Conservation (phyloP, 1,284 basidiomycete species). For the Peniophora sp. region DNA sequence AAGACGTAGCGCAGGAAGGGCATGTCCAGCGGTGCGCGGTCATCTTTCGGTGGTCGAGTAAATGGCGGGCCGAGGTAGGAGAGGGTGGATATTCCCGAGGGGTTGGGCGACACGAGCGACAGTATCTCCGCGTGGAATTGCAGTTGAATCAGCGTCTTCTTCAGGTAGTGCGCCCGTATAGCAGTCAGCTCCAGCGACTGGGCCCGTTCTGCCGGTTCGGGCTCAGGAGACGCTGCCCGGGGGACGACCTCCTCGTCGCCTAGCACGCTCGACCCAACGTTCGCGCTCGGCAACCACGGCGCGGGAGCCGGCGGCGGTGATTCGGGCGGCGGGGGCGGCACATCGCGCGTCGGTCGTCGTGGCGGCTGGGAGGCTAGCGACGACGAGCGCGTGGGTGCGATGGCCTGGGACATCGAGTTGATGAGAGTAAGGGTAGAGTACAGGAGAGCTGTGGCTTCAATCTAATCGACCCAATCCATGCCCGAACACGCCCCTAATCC, state of each 20-base stretch:
- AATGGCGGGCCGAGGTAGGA: slow-evolving; percentile 87
- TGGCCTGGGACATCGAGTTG: too few species aligned
- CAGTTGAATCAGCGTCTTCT: slow-evolving; percentile 87
- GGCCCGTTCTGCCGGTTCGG: neutral
- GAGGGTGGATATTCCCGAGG: slow-evolving; percentile 61
- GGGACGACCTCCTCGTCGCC: neutral
- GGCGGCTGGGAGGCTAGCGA: too few species aligned
- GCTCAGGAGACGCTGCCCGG: neutral
- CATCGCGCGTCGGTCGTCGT: too few species aligned
- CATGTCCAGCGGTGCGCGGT: slow-evolving; percentile 55
- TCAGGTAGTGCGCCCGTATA: slow-evolving; percentile 89
- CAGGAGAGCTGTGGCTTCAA: too few species aligned
- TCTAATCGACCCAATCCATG: too few species aligned
- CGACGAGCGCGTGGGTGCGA: too few species aligned
- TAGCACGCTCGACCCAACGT: slow-evolving; percentile 5
- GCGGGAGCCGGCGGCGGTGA: too few species aligned
- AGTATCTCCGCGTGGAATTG: slow-evolving; percentile 76
- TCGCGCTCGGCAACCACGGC: slow-evolving; percentile 4
- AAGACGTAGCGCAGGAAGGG: slow-evolving; percentile 87
- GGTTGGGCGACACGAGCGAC: slow-evolving; percentile 50
- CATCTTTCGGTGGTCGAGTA: slow-evolving; percentile 57
- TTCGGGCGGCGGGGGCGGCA: too few species aligned
- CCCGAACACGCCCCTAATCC: too few species aligned
- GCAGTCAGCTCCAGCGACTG: slow-evolving; percentile 28
- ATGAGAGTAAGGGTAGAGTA: too few species aligned